These are phyloP conservation scores for Salvia sclarea DNA, from an alignment of 305 asterid genomes.

Conservation along the genomic window DNA sequence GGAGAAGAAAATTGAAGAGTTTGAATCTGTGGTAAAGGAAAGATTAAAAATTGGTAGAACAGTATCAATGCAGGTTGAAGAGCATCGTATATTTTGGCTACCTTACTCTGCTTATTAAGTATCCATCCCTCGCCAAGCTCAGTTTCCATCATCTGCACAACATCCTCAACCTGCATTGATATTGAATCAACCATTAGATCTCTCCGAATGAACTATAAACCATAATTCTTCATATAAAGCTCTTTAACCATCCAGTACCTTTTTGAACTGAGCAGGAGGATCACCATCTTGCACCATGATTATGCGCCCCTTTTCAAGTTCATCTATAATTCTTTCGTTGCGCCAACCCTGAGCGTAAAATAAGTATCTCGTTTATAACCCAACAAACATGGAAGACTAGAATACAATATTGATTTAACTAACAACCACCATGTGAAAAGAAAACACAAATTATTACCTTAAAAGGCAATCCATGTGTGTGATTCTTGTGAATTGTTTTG, in stretches of 20 bases:
- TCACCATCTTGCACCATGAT: constrained; percentile 68
- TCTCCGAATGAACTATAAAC: constrained; percentile 14
- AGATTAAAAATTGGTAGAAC: too few relatives aligned
- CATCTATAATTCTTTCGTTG: constrained; percentile 49
- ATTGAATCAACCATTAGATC: constrained; percentile 6
- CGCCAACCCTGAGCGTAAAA: constrained; percentile 69
- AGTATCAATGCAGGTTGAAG: too few relatives aligned
- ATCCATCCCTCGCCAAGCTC: constrained; percentile 79
- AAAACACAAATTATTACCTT: constrained; percentile 42
- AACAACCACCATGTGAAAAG: constrained; percentile 1
- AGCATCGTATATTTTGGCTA: constrained; percentile 22
- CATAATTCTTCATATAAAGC: constrained; percentile 1
- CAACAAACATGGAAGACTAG: not conserved
- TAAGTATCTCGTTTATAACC: not conserved
- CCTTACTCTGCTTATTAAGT: constrained; percentile 56
- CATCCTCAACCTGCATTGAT: constrained; percentile 56
- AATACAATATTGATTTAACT: constrained; percentile 11
- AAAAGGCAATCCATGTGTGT: constrained; percentile 64
- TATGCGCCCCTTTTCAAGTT: constrained; percentile 51
- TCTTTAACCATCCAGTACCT: constrained; percentile 40
- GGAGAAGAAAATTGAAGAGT: not conserved
- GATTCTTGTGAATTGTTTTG: constrained; percentile 71
- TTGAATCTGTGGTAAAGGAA: not conserved
- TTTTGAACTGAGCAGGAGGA: constrained; percentile 55
- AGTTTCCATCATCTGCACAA: constrained; percentile 64